phyloP scores from a whole-genome alignment of 306 rosid species.

The Castanea crenata region DNA sequence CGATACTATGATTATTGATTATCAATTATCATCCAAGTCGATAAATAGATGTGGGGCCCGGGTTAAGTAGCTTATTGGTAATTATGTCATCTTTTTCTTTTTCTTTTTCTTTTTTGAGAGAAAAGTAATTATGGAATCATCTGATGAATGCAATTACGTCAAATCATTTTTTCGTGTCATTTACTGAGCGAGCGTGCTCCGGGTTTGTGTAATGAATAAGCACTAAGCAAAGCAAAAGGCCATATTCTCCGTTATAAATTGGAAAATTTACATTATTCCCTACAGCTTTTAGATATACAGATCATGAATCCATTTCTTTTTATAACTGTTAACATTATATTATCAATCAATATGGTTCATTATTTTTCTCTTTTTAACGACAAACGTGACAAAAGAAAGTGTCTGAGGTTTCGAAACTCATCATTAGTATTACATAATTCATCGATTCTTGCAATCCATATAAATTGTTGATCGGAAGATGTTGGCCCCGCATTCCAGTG shows the following conservation, averaged over 20 bases:
- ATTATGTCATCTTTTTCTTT: not conserved
- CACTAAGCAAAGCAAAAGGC: not conserved
- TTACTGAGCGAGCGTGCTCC: not conserved
- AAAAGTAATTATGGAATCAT: not conserved
- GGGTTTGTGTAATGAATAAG: not conserved
- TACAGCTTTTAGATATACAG: not conserved
- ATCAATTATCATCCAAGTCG: not conserved
- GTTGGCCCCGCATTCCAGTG: conserved; percentile 15
- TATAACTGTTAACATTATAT: conserved; percentile 20
- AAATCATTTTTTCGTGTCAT: conserved; percentile 12
- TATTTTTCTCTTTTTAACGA: conserved; percentile 49
- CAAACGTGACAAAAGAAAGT: conserved; percentile 55
- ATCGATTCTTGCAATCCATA: not conserved
- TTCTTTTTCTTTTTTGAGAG: too few species aligned
- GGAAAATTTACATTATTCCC: not conserved
- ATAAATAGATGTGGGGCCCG: not conserved
- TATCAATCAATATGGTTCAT: conserved; percentile 24
- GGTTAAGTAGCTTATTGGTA: not conserved
- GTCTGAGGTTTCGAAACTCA: conserved; percentile 39
- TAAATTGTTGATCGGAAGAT: not conserved
- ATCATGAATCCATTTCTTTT: conserved; percentile 29
- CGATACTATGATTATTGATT: not conserved
- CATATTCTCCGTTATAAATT: not conserved
- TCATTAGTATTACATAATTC: conserved; percentile 28
- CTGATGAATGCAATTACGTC: not conserved